Evolutionary conservation across 1,139 yeast genomes (phyloP).

Genomic region (Sugiyamaella xylanicola): DNA sequence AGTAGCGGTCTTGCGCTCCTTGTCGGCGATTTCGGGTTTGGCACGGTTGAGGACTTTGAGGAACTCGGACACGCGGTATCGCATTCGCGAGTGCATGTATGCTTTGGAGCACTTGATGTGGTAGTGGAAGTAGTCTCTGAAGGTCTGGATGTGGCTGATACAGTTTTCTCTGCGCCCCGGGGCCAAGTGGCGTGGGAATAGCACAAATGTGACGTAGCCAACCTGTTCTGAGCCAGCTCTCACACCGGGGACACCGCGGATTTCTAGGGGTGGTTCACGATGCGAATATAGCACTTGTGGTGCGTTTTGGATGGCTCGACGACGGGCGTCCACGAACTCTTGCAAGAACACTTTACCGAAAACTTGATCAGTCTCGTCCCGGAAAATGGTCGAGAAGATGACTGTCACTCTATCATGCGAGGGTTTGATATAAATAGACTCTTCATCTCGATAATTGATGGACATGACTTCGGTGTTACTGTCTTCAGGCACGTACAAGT

Average conservation of each 20-base stretch:
- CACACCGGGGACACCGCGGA: slow-evolving; percentile 49
- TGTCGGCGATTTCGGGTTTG: slow-evolving; percentile 86
- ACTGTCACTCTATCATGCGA: slow-evolving; percentile 96
- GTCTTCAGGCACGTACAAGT: slow-evolving; percentile 53
- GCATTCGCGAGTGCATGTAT: slow-evolving; percentile 97
- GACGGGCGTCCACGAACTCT: slow-evolving; percentile 97
- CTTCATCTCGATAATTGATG: slow-evolving; percentile 89
- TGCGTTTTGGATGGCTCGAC: slow-evolving; percentile 94
- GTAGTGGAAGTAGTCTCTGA: slow-evolving; percentile 96
- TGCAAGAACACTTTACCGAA: slow-evolving; percentile 95
- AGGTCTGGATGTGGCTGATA: slow-evolving; percentile 84
- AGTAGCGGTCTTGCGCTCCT: slow-evolving; percentile 79
- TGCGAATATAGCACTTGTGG: slow-evolving; percentile 95
- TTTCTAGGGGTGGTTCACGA: slow-evolving; percentile 90
- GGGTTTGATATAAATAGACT: slow-evolving; percentile 86
- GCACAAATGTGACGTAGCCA: slow-evolving; percentile 52
- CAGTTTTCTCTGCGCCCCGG: slow-evolving; percentile 79
- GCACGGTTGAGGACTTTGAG: slow-evolving; percentile 95
- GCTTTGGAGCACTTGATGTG: slow-evolving; percentile 98
- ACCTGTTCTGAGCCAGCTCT: slow-evolving; percentile 32
- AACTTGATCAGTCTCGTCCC: slow-evolving; percentile 94
- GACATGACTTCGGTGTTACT: slow-evolving; percentile 65
- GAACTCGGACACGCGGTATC: slow-evolving; percentile 90
- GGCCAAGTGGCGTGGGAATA: slow-evolving; percentile 69
- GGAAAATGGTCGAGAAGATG: slow-evolving; percentile 88